phyloP scores from a whole-genome alignment of 352 stramenopile genomes.

The Phytophthora rubi region DNA sequence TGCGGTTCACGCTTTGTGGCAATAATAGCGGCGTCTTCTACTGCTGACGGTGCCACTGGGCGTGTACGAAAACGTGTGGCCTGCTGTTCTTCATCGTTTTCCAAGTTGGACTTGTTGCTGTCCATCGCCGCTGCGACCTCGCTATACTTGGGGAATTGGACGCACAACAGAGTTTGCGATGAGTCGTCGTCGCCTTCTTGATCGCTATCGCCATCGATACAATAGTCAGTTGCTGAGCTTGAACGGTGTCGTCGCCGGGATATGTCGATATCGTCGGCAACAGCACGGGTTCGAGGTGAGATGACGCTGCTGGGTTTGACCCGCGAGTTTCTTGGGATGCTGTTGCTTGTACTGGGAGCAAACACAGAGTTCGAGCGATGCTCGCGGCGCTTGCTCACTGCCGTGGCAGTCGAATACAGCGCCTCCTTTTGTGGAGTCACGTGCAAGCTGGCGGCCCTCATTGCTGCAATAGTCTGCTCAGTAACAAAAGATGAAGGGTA shows the following conservation, averaged over 20 bases:
- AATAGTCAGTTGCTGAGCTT: conserved; percentile 4
- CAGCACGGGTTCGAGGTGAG: conserved; percentile 31
- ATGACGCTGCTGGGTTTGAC: conserved; percentile 33
- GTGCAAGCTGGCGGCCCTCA: conserved; percentile 44
- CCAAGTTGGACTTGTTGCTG: conserved; percentile 4
- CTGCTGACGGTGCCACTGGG: conserved; percentile 41
- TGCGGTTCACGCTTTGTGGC: conserved; percentile 41
- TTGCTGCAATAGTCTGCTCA: conserved; percentile 53
- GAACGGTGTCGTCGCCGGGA: conserved; percentile 4
- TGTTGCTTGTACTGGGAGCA: neutral
- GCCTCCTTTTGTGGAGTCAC: conserved; percentile 5
- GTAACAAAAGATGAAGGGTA: neutral
- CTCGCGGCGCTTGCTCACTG: conserved; percentile 6
- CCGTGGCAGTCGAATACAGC: neutral
- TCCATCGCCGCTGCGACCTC: conserved; percentile 5
- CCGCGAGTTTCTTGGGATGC: conserved; percentile 5
- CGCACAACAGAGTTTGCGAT: conserved; percentile 7
- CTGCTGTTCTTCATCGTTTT: conserved; percentile 49
- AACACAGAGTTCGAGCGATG: conserved; percentile 20
- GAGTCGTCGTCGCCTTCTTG: conserved; percentile 2
- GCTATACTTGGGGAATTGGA: conserved; percentile 26
- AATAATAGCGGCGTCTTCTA: conserved; percentile 45
- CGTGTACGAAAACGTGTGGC: conserved; percentile 65
- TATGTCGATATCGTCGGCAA: conserved; percentile 12
- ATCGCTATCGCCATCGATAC: neutral